Evolutionary conservation across 805 yeast species (phyloP).

Genomic region (Allodekkera sacchari): DNA sequence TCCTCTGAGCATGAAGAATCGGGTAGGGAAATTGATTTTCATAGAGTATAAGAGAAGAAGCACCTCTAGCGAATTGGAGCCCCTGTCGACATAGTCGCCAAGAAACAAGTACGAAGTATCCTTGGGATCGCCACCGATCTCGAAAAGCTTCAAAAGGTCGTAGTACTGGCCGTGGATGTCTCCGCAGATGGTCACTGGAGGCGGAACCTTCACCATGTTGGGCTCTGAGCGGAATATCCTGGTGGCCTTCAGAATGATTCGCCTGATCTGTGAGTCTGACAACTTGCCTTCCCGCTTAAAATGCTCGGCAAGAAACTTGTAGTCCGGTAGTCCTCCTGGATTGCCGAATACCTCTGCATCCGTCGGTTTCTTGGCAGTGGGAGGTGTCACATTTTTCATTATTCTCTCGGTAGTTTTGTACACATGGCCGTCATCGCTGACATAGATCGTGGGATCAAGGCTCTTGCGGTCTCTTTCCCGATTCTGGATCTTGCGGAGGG

Average conservation of each 20-base stretch:
- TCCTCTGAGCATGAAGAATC: constrained; percentile 80
- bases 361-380: constrained; percentile 55
- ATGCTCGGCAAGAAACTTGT: constrained; percentile 63
- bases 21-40: constrained; percentile 65
- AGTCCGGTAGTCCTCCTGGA: constrained; percentile 60
- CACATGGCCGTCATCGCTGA: constrained; percentile 50
- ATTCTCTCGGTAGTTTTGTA: constrained; percentile 52
- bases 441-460: constrained; percentile 33
- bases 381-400: constrained; percentile 51
- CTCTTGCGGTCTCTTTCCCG: constrained; percentile 6
- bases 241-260: constrained; percentile 60
- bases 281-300: constrained; percentile 77
- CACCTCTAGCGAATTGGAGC: constrained; percentile 82
- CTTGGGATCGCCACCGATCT: constrained; percentile 84
- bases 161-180: constrained; percentile 95
- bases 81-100: constrained; percentile 95
- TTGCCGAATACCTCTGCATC: constrained; percentile 59
- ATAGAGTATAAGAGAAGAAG: constrained; percentile 67
- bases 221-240: constrained; percentile 61
- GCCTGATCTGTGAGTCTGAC: constrained; percentile 57
- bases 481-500: constrained; percentile 17
- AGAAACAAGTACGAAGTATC: constrained; percentile 72
- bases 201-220: constrained; percentile 70
- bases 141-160: constrained; percentile 84
- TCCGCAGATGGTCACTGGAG: constrained; percentile 95